These are phyloP conservation scores for Trametes pubescens DNA, from an alignment of 1,284 basidiomycete genomes.

Conservation along the genomic window DNA sequence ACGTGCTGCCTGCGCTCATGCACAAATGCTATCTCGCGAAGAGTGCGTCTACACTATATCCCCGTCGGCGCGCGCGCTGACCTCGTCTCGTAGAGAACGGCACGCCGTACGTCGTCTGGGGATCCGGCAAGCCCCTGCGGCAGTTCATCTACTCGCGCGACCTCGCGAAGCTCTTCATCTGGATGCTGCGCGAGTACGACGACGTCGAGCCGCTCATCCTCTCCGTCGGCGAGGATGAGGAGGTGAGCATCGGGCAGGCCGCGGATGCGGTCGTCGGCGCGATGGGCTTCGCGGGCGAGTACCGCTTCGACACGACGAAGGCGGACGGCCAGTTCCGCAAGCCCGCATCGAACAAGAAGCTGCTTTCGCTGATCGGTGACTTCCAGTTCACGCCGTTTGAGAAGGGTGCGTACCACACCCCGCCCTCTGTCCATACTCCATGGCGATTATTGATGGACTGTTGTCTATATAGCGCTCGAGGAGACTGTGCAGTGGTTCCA, in stretches of 20 bases:
- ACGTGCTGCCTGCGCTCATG: slow-evolving; percentile 90
- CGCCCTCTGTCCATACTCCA: neutral
- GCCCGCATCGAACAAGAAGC: slow-evolving; percentile 90
- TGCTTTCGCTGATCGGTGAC: slow-evolving; percentile 70
- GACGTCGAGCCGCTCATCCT: slow-evolving; percentile 91
- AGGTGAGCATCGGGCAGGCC: slow-evolving; percentile 87
- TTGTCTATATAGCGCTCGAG: slow-evolving; percentile 33
- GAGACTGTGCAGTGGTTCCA: slow-evolving; percentile 42
- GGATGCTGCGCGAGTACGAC: slow-evolving; percentile 89
- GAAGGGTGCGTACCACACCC: slow-evolving; percentile 54
- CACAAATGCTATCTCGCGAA: slow-evolving; percentile 91
- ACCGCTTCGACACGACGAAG: slow-evolving; percentile 71
- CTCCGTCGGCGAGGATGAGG: slow-evolving; percentile 86
- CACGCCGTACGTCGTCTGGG: slow-evolving; percentile 84
- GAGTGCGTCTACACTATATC: slow-evolving; percentile 55
- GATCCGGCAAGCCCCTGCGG: slow-evolving; percentile 86
- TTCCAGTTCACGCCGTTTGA: slow-evolving; percentile 91
- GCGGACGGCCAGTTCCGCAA: slow-evolving; percentile 93
- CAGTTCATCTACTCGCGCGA: slow-evolving; percentile 96
- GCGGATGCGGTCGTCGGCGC: slow-evolving; percentile 86
- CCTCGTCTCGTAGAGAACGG: slow-evolving; percentile 66
- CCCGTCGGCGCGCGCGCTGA: neutral
- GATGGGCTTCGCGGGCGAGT: slow-evolving; percentile 78
- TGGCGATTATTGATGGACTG: slow-evolving; percentile 8
- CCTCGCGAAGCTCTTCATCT: slow-evolving; percentile 92